Percentiles rank a stretch among this genome's conserved stretches.
Conservation (phyloP, 2,329 filamentous ascomycete genomes). For the Tolypocladium tundrense region DNA sequence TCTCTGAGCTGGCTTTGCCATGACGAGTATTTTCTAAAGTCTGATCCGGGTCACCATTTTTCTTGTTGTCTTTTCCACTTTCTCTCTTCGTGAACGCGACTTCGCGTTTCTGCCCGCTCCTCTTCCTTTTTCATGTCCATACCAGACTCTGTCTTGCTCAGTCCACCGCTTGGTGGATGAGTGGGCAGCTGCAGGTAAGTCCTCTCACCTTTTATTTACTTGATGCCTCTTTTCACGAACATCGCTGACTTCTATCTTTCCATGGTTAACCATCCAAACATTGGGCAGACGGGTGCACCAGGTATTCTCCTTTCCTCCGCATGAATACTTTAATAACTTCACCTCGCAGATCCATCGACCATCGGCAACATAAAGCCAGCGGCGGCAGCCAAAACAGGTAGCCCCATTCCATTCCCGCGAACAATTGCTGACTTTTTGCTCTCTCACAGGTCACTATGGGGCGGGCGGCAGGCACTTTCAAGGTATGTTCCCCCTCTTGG, state of each 20-base stretch:
- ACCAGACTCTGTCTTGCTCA: not conserved
- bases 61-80: not conserved
- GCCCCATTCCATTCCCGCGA: no score
- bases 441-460: no score
- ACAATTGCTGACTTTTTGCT: no score
- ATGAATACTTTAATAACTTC: not conserved
- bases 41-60: no score
- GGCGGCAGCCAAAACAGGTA: no score
- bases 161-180: not conserved
- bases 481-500: no score
- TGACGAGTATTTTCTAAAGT: no score
- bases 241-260: not conserved
- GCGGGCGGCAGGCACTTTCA: no score
- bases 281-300: no score
- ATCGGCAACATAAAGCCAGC: no score
- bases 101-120: not conserved
- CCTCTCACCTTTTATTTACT: not conserved
- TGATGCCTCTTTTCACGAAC: not conserved
- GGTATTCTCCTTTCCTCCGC: no score
- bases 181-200: not conserved
- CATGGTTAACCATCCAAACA: not conserved
- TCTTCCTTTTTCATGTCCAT: not conserved
- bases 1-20: no score
- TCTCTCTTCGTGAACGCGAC: not conserved
- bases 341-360: not conserved